These are phyloP conservation scores for Carex cristatella DNA, from an alignment of 176 grass and related monocot genomes.

Conservation along the genomic window DNA sequence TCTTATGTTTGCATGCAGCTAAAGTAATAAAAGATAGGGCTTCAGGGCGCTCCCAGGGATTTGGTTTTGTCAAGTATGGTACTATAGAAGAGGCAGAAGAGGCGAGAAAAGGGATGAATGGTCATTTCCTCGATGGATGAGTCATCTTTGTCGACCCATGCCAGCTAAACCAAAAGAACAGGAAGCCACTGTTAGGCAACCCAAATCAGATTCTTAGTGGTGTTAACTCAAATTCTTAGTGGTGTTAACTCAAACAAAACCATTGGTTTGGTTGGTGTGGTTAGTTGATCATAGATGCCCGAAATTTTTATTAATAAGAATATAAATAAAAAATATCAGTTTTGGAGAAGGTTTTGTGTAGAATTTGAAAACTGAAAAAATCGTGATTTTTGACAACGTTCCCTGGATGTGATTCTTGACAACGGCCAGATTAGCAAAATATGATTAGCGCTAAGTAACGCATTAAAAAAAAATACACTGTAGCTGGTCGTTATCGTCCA, in stretches of 20 bases:
- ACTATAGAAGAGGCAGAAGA: constrained; percentile 70
- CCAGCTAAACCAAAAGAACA: constrained; percentile 63
- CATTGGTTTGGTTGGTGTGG: background rate
- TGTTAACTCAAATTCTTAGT: constrained; percentile 37
- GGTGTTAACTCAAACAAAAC: constrained; percentile 36
- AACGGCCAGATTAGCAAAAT: too few species aligned
- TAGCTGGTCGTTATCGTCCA: too few species aligned
- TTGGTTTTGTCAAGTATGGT: constrained; percentile 64
- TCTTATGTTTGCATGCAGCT: constrained; percentile 9
- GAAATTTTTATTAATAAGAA: too few species aligned
- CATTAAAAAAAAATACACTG: too few species aligned
- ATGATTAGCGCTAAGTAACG: too few species aligned
- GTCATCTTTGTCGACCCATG: constrained; percentile 79
- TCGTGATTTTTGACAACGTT: too few species aligned
- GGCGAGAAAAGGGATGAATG: constrained; percentile 75
- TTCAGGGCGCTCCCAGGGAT: constrained; percentile 90
- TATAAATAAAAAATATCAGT: too few species aligned
- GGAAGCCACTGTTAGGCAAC: constrained; percentile 17
- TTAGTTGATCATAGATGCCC: background rate
- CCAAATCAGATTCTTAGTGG: constrained; percentile 26
- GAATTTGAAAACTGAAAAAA: too few species aligned
- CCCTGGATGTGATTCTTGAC: too few species aligned
- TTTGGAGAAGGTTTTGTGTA: too few species aligned
- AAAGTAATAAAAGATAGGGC: constrained; percentile 67
- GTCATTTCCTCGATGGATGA: constrained; percentile 87